Conservation (phyloP, 768 basidiomycete genomes). For the Mycena albidolilacea region DNA sequence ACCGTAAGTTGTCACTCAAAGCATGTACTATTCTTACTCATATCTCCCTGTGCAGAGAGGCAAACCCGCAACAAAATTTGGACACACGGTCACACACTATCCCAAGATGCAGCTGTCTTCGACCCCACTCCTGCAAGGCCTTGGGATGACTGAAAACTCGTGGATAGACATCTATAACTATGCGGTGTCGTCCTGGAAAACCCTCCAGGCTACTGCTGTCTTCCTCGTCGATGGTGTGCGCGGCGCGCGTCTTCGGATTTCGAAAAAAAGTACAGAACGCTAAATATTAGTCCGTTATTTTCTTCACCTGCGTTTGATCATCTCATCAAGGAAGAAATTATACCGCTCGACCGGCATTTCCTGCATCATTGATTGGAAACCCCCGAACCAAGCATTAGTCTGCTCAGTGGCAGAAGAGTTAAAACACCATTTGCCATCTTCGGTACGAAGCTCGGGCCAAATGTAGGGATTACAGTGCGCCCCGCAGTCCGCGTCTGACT, state of each 20-base stretch:
- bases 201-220: conserved; percentile 7
- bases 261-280: no score
- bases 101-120: background rate
- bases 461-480: background rate
- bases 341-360: background rate
- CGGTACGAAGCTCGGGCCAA: background rate
- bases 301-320: no score
- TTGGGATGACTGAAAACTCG: background rate
- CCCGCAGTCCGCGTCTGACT: background rate
- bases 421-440: no score
- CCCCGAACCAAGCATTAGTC: no score
- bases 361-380: no score
- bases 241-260: no score
- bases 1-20: background rate
- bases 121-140: background rate
- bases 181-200: background rate
- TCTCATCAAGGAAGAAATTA: background rate
- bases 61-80: background rate
- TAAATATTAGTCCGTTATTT: no score
- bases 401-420: no score
- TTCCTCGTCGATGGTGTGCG: background rate
- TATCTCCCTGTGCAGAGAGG: background rate
- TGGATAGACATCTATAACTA: background rate
- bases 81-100: background rate
- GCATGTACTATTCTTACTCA: no score